phyloP scores from a whole-genome alignment of 106 monocot species.

The Dendrobium nobile region DNA sequence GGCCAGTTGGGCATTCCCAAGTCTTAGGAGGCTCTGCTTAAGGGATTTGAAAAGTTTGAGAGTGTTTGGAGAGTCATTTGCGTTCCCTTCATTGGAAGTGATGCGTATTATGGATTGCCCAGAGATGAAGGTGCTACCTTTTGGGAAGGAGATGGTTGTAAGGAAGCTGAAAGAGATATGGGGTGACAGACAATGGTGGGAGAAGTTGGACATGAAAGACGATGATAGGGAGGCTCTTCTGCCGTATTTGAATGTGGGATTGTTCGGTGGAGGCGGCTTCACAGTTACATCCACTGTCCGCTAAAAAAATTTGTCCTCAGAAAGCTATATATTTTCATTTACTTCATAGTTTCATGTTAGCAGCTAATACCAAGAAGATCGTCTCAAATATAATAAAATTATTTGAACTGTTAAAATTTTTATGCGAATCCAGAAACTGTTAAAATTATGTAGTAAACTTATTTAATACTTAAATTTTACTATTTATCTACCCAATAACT shows the following conservation, averaged over 20 bases:
- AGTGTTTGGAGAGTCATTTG: background rate
- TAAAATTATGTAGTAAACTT: no score
- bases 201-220: background rate
- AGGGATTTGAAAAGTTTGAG: background rate
- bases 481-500: no score
- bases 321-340: no score
- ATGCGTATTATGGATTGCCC: background rate
- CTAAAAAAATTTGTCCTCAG: no score
- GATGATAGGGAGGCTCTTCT: background rate
- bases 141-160: background rate
- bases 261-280: background rate
- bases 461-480: no score
- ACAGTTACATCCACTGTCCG: no score
- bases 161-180: background rate
- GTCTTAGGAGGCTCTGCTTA: constrained; percentile 2
- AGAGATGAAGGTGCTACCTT: constrained; percentile 1
- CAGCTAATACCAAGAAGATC: no score
- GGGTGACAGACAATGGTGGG: constrained; percentile 1
- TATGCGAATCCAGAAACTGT: no score
- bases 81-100: background rate
- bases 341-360: no score
- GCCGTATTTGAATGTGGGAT: background rate
- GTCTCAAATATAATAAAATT: no score
- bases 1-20: background rate
- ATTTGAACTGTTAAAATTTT: no score